Percentiles rank a stretch among this genome's conserved stretches.
phyloP scores from a whole-genome alignment of 495 filamentous ascomycete species.

The Penicillium paxilli region DNA sequence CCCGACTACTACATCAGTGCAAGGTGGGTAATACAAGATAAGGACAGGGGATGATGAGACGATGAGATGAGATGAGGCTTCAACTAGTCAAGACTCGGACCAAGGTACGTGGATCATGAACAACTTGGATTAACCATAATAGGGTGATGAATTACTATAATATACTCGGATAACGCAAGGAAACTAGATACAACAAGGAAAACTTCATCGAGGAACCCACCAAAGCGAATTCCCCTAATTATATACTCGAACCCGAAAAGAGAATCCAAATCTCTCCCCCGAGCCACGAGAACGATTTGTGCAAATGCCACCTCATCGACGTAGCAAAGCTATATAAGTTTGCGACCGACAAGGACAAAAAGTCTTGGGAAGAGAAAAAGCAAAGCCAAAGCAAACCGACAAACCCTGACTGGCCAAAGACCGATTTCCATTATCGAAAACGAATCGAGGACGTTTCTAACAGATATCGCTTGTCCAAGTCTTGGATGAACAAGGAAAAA shows the following conservation, averaged over 20 bases:
- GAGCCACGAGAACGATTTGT: constrained; percentile 5
- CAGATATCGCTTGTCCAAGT: too few relatives aligned
- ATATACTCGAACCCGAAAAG: constrained; percentile 10
- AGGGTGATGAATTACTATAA: constrained; percentile 23
- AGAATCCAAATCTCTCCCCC: background rate
- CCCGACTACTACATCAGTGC: too few relatives aligned
- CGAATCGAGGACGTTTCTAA: too few relatives aligned
- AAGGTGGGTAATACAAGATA: background rate
- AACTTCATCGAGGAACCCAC: constrained; percentile 5
- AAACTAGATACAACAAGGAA: constrained; percentile 25
- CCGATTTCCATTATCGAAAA: too few relatives aligned
- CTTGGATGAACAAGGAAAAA: background rate
- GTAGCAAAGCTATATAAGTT: background rate
- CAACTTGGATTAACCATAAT: constrained; percentile 11
- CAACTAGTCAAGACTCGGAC: too few relatives aligned
- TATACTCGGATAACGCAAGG: constrained; percentile 15
- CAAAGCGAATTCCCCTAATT: constrained; percentile 10
- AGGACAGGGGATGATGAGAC: background rate
- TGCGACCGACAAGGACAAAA: background rate
- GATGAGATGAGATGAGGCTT: background rate
- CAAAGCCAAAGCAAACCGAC: too few relatives aligned
- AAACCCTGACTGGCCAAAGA: too few relatives aligned
- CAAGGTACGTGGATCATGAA: constrained; percentile 1
- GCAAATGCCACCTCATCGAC: constrained; percentile 1
- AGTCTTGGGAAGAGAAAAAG: too few relatives aligned